A percentile compares a stretch with the other conserved stretches of the same genome.
These are phyloP conservation scores for Saturnispora hagleri DNA, from an alignment of 805 yeast genomes.

Conservation along the genomic window DNA sequence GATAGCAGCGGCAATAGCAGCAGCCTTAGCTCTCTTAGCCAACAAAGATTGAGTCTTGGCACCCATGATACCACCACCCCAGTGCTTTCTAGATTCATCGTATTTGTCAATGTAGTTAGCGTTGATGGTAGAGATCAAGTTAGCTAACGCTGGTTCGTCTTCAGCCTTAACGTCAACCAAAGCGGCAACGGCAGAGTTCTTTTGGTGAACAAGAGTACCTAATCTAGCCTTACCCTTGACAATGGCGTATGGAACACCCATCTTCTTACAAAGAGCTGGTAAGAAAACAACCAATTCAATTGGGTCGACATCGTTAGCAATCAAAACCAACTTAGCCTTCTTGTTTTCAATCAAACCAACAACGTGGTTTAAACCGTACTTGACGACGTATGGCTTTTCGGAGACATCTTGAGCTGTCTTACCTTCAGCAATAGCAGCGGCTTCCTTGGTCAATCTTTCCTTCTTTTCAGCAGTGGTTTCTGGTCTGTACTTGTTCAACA, in stretches of 20 bases:
- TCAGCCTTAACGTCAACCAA: slow-evolving; percentile 90
- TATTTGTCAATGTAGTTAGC: slow-evolving; percentile 89
- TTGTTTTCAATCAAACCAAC: slow-evolving; percentile 95
- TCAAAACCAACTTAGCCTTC: slow-evolving; percentile 94
- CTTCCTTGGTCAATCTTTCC: slow-evolving; percentile 98
- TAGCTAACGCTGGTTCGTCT: slow-evolving; percentile 92
- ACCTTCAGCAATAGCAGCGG: slow-evolving; percentile 98
- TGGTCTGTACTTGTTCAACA: slow-evolving; percentile 98
- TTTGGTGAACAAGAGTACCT: slow-evolving; percentile 95
- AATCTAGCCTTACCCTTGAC: slow-evolving; percentile 98
- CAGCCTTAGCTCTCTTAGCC: slow-evolving; percentile 61
- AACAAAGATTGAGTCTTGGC: slow-evolving; percentile 81
- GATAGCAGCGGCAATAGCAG: slow-evolving; percentile 47
- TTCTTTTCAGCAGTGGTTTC: slow-evolving; percentile 96
- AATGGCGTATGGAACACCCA: slow-evolving; percentile 99
- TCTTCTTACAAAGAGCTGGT: slow-evolving; percentile 98
- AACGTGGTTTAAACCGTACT: slow-evolving; percentile 99
- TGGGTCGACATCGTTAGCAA: slow-evolving; percentile 99
- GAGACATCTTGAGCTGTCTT: slow-evolving; percentile 94
- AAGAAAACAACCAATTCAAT: slow-evolving; percentile 94
- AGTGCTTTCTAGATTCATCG: slow-evolving; percentile 95
- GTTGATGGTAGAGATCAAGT: slow-evolving; percentile 85
- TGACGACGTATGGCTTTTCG: slow-evolving; percentile 92
- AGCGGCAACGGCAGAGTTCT: slow-evolving; percentile 96
- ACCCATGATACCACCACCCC: slow-evolving; percentile 99